Percentiles rank a stretch among this genome's conserved stretches.
Evolutionary conservation across 495 filamentous ascomycete species (phyloP).

Genomic region (Xylaria venustula): DNA sequence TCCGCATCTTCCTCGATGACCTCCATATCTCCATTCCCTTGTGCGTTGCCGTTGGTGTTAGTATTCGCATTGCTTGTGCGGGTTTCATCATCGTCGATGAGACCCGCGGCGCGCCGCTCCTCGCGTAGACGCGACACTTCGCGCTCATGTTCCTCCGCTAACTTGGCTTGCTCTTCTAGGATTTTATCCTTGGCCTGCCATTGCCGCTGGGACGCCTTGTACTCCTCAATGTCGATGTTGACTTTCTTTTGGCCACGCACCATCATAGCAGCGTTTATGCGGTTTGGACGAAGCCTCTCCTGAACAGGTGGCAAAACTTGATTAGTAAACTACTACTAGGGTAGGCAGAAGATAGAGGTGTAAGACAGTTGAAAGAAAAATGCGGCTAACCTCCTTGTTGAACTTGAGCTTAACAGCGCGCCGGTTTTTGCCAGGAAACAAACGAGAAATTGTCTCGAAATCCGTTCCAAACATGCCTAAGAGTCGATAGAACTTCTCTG

Average conservation of each 20-base stretch:
- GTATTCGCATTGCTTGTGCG: conserved; percentile 26
- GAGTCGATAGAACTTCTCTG: conserved; percentile 80
- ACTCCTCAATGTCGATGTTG: conserved; percentile 64
- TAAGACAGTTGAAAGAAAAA: not conserved
- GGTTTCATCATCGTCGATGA: conserved; percentile 35
- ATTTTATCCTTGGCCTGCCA: conserved; percentile 60
- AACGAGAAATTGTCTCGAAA: conserved; percentile 79
- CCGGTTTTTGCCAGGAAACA: conserved; percentile 75
- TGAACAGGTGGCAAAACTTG: not conserved
- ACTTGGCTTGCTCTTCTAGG: conserved; percentile 65
- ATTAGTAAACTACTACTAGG: not conserved
- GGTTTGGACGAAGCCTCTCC: conserved; percentile 69
- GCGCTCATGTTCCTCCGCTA: conserved; percentile 65
- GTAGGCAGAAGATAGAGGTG: not conserved
- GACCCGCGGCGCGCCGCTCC: conserved; percentile 32
- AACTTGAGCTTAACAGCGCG: conserved; percentile 90
- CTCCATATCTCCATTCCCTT: conserved; percentile 20
- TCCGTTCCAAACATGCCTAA: conserved; percentile 89
- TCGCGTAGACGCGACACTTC: conserved; percentile 46
- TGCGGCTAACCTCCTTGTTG: conserved; percentile 61
- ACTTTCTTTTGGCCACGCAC: conserved; percentile 51
- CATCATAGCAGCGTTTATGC: conserved; percentile 67
- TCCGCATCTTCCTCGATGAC: conserved; percentile 23
- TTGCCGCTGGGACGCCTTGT: conserved; percentile 60
- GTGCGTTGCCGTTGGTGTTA: conserved; percentile 33